Base-by-base conservation (phyloP, 345 rosid species). In the Euphorbia peplus region DNA sequence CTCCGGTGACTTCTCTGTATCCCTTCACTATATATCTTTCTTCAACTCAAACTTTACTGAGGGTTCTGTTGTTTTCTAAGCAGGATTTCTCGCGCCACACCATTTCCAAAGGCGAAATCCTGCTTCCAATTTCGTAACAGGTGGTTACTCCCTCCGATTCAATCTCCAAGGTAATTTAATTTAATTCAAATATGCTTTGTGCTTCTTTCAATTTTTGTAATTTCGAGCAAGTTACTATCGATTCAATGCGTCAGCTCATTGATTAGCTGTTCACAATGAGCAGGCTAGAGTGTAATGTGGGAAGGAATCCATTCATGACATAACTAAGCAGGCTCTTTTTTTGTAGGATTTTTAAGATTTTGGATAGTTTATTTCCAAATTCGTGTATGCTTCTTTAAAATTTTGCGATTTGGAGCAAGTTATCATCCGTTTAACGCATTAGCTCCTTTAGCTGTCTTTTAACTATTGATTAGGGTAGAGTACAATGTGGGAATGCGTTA, bases 21-120 rank as follows among this genome's bases (percentile, higher is more conserved):
- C 21, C 21, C 10, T 13, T 21, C 26, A 21, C 3, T 35, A 11
- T 0, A 5, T 57, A 25, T 3, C n/a, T 15, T 15, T 11, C 29
- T 57, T 35, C 44, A 59, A 19, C 12, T 30, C 8, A 35, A 37
- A 37, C 1, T 60, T 3, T 60, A 19, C 41, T 19, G 26, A 25
- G 48, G 70, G 71, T 66, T 71, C 6, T 25, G 66, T 28, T 56
- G 53, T 60, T 74, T 78, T 50, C 0, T 59, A 11, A 56, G 62
- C 88, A 90, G 95, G 64, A 83, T 65, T 66, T 80, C 51, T 58
- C 75, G 44, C 70, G 64, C 54, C 12, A 76, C 75, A 63, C 70
- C 75, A 64, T 71, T 57, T 55, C 68, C 80, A 47, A 76, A 63
- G 46, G 47, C 74, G 68, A 78, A 74, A 63, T 8, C 69, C 46